These are phyloP conservation scores for Chondrostereum purpureum DNA, from an alignment of 1,284 basidiomycete genomes.

Conservation along the genomic window DNA sequence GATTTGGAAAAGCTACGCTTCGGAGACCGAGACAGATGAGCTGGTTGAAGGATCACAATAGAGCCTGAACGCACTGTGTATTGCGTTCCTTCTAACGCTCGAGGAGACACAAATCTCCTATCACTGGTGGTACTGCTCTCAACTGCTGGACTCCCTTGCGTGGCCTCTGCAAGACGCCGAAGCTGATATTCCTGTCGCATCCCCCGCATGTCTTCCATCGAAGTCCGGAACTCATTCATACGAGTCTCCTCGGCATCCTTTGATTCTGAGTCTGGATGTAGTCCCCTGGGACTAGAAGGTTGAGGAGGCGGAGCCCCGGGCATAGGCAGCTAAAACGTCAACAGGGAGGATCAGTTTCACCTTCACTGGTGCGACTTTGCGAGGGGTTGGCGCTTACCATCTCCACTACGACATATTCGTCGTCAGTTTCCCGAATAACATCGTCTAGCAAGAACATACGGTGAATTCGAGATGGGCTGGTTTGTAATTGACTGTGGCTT, in stretches of 20 bases:
- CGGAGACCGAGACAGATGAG: constrained; percentile 18
- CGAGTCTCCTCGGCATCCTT: neutral
- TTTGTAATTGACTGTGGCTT: too few relatives aligned
- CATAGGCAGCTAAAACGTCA: constrained; percentile 18
- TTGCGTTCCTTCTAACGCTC: too few relatives aligned
- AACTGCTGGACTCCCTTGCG: neutral
- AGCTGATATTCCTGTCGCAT: neutral
- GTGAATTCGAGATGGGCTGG: constrained; percentile 60
- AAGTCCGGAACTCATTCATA: neutral
- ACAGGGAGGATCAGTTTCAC: constrained; percentile 7
- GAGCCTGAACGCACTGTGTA: too few relatives aligned
- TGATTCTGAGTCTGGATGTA: neutral
- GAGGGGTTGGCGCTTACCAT: constrained; percentile 28
- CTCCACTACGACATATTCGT: constrained; percentile 37
- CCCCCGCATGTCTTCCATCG: neutral
- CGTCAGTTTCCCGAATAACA: neutral
- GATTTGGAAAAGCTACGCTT: constrained; percentile 29
- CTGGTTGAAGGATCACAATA: too few relatives aligned
- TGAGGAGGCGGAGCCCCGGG: neutral
- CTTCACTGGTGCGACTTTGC: neutral
- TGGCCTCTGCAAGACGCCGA: neutral
- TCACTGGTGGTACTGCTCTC: too few relatives aligned
- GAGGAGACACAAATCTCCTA: too few relatives aligned
- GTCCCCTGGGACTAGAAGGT: neutral
- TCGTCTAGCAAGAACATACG: too few relatives aligned